Base-by-base conservation (phyloP, 345 rosid genomes). In the Cardamine chenopodiifolia region DNA sequence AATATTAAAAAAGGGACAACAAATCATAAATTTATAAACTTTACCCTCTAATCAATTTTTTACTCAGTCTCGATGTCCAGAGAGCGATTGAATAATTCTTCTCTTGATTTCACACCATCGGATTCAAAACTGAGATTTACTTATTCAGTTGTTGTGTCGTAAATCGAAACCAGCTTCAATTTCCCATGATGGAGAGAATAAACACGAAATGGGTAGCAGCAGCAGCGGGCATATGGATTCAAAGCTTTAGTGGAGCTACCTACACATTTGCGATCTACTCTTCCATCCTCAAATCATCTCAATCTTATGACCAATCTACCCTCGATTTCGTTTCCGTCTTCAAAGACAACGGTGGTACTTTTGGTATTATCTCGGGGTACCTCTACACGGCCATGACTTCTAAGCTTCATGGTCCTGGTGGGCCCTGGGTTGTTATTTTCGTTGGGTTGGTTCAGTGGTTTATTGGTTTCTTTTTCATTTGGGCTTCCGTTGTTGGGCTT, bases 261-360 rank as follows among this genome's bases (percentile, higher is more conserved):
- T 91, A 93, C 79, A 88, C 97, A 73, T 93, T 93, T 71, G 85
- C 85, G 17, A 80, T 93, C 83, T 89, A 93, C 85, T 93, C 97
- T 35, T 72, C 94, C 8, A 18, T 76, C 71, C 94, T 93, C 80
- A 93, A 93, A 75, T 85, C 94, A 53, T 81, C 86, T 75, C 98
- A 89, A 74, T 79, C 79, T 72, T 91, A 93, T 86, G 86, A 89
- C 77, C 98, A 90, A 71, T 87, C 91, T 44, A 93, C 98, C 12
- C 98, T 93, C 70, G 98, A 93, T 79, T 85, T 88, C 78, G 87
- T 93, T 65, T 93, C 97, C 32, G 96, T 93, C 82, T 90, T 89
- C 81, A 93, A 93, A 76, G 97, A 93, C 83, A 90, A 90, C 78
- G 98, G 98, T 50, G 93, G 96, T 61, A 89, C 90, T 81, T 78